Conservation (phyloP, 345 rosid genomes). For the Sisymbrium irio region DNA sequence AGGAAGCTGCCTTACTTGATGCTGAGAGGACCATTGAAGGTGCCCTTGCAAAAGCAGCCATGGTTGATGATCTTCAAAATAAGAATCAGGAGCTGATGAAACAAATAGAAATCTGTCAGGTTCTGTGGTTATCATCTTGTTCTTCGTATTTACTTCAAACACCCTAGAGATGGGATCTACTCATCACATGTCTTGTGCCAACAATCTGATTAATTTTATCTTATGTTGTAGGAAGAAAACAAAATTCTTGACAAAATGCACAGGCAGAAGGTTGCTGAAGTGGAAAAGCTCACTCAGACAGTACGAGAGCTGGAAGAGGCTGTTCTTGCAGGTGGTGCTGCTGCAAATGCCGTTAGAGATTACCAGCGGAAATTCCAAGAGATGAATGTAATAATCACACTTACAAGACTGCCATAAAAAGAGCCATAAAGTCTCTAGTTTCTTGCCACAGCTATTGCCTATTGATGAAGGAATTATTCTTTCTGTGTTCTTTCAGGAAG, state of each 20-base stretch:
- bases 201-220: background rate
- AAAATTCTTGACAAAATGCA: conserved; percentile 99
- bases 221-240: conserved; percentile 77
- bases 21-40: conserved; percentile 92
- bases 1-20: conserved; percentile 96
- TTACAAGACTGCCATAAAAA: background rate
- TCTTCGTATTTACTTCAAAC: background rate
- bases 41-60: conserved; percentile 91
- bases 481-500: conserved; percentile 59
- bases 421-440: background rate
- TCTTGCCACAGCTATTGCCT: background rate
- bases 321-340: conserved; percentile 99
- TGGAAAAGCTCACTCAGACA: conserved; percentile 96
- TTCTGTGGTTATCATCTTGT: conserved; percentile 29
- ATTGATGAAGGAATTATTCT: conserved; percentile 3
- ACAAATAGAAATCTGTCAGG: conserved; percentile 99
- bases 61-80: conserved; percentile 99
- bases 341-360: conserved; percentile 99
- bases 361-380: conserved; percentile 97
- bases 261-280: conserved; percentile 97
- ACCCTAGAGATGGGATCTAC: background rate
- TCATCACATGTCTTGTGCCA: conserved; percentile 7
- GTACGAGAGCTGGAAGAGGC: conserved; percentile 98
- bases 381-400: conserved; percentile 74
- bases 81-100: conserved; percentile 97